These are phyloP conservation scores for Leccinellum rugosiceps DNA, from an alignment of 768 basidiomycete species.

Conservation along the genomic window DNA sequence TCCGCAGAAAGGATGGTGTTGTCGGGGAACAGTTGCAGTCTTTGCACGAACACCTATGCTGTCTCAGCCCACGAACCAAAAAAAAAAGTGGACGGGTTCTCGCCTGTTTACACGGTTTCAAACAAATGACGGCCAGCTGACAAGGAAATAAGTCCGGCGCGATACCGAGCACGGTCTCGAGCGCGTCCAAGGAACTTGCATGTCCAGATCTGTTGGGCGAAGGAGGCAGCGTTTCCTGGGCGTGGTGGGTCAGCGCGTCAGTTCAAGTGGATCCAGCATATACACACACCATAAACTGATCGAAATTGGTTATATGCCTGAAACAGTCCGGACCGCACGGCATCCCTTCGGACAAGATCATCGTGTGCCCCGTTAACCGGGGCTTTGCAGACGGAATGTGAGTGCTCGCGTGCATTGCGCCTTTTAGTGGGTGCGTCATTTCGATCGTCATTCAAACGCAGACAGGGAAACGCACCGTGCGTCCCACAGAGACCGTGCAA, in stretches of 20 bases:
- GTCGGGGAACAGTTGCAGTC: constrained; percentile 18
- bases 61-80: background rate
- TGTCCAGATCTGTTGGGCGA: constrained; percentile 6
- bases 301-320: constrained; percentile 23
- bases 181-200: constrained; percentile 12
- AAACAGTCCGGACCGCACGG: constrained; percentile 35
- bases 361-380: constrained; percentile 15
- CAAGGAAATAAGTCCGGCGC: constrained; percentile 49
- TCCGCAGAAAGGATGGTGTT: constrained; percentile 16
- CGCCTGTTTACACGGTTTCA: constrained; percentile 48
- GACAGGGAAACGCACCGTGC: constrained; percentile 30
- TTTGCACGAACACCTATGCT: constrained; percentile 20
- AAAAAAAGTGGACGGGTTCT: too few species aligned
- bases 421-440: background rate
- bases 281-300: constrained; percentile 19
- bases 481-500: constrained; percentile 37
- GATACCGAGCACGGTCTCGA: constrained; percentile 39
- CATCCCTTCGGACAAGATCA: constrained; percentile 26
- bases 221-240: constrained; percentile 24
- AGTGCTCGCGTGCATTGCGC: background rate
- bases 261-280: background rate
- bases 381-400: constrained; percentile 24
- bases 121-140: constrained; percentile 45
- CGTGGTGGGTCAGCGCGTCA: background rate
- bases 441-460: background rate